These are phyloP conservation scores for Pichia cactophila DNA, from an alignment of 1,139 yeast genomes.

Conservation along the genomic window DNA sequence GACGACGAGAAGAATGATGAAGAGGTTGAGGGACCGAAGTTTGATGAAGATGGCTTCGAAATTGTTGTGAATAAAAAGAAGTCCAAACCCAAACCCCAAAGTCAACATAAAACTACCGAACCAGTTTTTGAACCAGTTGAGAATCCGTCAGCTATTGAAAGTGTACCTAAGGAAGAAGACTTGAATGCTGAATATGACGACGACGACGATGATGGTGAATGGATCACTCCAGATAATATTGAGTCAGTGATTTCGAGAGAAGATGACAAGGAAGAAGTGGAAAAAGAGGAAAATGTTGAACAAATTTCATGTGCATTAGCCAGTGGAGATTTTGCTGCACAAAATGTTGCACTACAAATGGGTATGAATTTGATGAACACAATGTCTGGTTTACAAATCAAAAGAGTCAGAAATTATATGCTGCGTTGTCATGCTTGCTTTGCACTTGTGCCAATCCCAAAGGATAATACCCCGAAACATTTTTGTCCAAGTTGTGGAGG, in stretches of 20 bases:
- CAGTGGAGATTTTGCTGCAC: slow-evolving; percentile 96
- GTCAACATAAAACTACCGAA: not conserved
- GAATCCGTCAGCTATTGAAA: not conserved
- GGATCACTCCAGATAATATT: slow-evolving; percentile 90
- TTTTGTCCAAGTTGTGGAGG: slow-evolving; percentile 98
- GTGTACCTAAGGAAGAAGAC: slow-evolving; percentile 17
- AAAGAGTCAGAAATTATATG: slow-evolving; percentile 84
- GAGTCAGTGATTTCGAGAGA: slow-evolving; percentile 63
- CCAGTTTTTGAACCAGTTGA: not conserved
- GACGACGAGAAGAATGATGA: slow-evolving; percentile 8
- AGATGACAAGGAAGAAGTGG: slow-evolving; percentile 36
- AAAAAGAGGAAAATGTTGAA: slow-evolving; percentile 22
- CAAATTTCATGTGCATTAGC: slow-evolving; percentile 67
- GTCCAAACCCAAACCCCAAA: slow-evolving; percentile 1
- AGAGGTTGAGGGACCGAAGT: slow-evolving; percentile 14
- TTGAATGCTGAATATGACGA: slow-evolving; percentile 44
- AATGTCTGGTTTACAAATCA: slow-evolving; percentile 77
- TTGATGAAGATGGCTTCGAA: slow-evolving; percentile 26
- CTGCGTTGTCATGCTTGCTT: slow-evolving; percentile 97
- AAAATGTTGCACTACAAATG: slow-evolving; percentile 86
- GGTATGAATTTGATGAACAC: slow-evolving; percentile 83
- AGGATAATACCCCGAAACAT: slow-evolving; percentile 68
- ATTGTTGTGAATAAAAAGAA: slow-evolving; percentile 21
- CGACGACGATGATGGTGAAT: slow-evolving; percentile 79
- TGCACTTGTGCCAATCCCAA: slow-evolving; percentile 68